phyloP scores from a whole-genome alignment of 352 stramenopile species.

The Pelagophyceae sp. region DNA sequence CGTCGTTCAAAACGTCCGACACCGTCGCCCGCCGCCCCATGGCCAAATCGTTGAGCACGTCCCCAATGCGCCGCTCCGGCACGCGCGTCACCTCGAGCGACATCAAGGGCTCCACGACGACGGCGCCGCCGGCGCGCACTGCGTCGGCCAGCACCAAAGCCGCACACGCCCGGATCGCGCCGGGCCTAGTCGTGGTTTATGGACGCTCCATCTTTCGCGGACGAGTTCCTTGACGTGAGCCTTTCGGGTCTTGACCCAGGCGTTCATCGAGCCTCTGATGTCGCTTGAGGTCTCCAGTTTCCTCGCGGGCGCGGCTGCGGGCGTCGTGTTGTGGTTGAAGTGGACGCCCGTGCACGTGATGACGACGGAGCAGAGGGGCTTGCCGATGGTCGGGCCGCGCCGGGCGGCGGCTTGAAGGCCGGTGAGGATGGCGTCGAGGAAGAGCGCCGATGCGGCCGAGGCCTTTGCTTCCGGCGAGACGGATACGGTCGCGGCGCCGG shows the following conservation, averaged over 20 bases:
- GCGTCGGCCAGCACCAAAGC: conserved; percentile 27
- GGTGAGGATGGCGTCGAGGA: neutral
- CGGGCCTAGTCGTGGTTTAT: no score
- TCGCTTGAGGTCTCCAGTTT: no score
- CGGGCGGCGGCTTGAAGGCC: neutral
- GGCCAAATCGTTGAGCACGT: conserved; percentile 62
- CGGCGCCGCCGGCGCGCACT: conserved; percentile 47
- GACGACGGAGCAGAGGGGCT: neutral
- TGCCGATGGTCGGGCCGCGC: neutral
- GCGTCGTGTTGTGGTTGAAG: neutral
- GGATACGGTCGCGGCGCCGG: neutral
- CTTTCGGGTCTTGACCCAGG: no score
- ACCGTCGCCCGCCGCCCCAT: conserved; percentile 58
- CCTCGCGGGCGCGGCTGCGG: no score
- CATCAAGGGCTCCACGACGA: conserved; percentile 64
- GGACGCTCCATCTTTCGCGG: no score
- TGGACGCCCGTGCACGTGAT: neutral
- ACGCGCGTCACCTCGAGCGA: conserved; percentile 53
- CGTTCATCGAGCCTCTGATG: no score
- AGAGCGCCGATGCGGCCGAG: neutral
- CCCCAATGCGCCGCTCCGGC: conserved; percentile 53
- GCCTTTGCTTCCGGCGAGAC: neutral
- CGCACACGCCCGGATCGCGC: neutral
- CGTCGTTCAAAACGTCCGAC: conserved; percentile 47
- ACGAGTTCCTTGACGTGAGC: no score